These are phyloP conservation scores for Diaporthe longicolla DNA, from an alignment of 2,329 filamentous ascomycete genomes.

Conservation along the genomic window DNA sequence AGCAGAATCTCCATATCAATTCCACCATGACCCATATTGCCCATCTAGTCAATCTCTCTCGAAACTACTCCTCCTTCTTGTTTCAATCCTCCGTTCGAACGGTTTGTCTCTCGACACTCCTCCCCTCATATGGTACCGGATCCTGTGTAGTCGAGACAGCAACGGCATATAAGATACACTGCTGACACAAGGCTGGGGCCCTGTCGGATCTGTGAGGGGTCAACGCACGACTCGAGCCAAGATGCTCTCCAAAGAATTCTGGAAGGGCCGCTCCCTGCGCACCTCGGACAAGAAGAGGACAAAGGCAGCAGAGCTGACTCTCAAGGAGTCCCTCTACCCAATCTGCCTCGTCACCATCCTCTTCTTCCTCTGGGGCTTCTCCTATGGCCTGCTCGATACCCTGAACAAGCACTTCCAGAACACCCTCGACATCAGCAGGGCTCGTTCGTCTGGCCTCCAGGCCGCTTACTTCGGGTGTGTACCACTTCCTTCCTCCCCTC, in stretches of 20 bases:
- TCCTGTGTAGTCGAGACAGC: background rate
- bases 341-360: conserved; percentile 75
- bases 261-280: conserved; percentile 61
- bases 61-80: background rate
- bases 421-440: conserved; percentile 66
- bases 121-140: background rate
- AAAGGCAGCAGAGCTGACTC: conserved; percentile 68
- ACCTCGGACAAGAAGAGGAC: conserved; percentile 59
- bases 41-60: too few species aligned
- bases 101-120: background rate
- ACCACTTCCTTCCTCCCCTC: too few species aligned
- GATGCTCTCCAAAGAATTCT: conserved; percentile 63
- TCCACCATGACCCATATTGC: background rate
- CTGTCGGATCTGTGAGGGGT: background rate
- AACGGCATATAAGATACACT: background rate
- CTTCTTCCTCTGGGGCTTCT: conserved; percentile 76
- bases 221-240: background rate
- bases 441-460: conserved; percentile 73
- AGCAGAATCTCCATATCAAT: conserved; percentile 26
- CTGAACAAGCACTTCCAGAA: conserved; percentile 70
- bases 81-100: background rate
- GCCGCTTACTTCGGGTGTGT: conserved; percentile 74
- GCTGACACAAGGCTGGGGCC: background rate
- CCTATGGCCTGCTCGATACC: conserved; percentile 70
- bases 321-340: conserved; percentile 77